phyloP scores from a whole-genome alignment of 2,329 filamentous ascomycete genomes.

The Tolypocladium paradoxum region DNA sequence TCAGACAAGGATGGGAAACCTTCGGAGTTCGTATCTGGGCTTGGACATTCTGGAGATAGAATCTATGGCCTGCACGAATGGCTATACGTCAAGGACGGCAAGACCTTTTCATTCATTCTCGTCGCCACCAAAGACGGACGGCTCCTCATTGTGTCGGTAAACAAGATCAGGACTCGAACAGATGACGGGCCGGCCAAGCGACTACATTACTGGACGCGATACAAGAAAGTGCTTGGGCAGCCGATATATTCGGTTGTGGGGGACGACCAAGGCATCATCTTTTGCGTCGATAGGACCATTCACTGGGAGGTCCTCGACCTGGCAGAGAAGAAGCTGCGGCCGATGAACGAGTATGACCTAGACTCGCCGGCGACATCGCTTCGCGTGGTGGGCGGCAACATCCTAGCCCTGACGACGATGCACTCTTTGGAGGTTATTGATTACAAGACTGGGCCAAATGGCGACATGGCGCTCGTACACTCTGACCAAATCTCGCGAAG shows the following conservation, averaged over 20 bases:
- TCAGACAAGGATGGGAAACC: slow-evolving; percentile 28
- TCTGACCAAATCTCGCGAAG: slow-evolving; percentile 33
- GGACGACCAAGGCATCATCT: slow-evolving; percentile 44
- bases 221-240: slow-evolving; percentile 31
- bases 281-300: slow-evolving; percentile 41
- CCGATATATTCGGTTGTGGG: slow-evolving; percentile 47
- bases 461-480: slow-evolving; percentile 29
- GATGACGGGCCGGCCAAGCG: slow-evolving; percentile 8
- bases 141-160: slow-evolving; percentile 44
- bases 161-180: slow-evolving; percentile 10
- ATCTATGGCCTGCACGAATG: slow-evolving; percentile 55
- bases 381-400: slow-evolving; percentile 32
- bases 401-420: slow-evolving; percentile 39
- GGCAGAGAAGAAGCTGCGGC: slow-evolving; percentile 38
- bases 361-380: slow-evolving; percentile 43
- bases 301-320: slow-evolving; percentile 45
- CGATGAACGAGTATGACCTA: slow-evolving; percentile 34
- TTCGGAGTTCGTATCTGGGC: slow-evolving; percentile 39
- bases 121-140: slow-evolving; percentile 44
- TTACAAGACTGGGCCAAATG: slow-evolving; percentile 26
- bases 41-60: slow-evolving; percentile 46
- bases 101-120: slow-evolving; percentile 51
- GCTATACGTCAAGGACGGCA: slow-evolving; percentile 45
- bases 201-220: slow-evolving; percentile 43
- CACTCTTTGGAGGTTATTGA: slow-evolving; percentile 49